Base-by-base conservation (phyloP, 225 moss, liverwort and hornwort species). In the Marchantia paleacea region DNA sequence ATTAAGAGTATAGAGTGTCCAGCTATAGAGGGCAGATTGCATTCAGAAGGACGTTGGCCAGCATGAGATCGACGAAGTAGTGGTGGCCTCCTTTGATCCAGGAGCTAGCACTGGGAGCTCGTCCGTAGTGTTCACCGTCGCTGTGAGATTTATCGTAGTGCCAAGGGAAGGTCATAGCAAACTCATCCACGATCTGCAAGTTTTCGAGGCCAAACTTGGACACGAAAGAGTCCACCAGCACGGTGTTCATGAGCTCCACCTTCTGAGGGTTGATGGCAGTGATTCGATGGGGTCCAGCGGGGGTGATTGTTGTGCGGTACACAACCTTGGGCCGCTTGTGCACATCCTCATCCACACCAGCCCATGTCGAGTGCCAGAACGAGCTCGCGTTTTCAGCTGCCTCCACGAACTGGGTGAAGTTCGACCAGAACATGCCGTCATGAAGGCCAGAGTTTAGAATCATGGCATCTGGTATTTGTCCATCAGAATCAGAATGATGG, bases 361-460 rank as follows among this genome's bases (percentile, higher is more conserved):
- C 63, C 69, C 78, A 78, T 11, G 80, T 75, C 2, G 51, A 55
- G 49, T 57, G 66, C 79, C 73, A 55, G 74, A 79, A 82, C 78
- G 31, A 55, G 63, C n/a, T 69, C 71, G 79, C 81, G 82, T 8
- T 84, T 70, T 80, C 28, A 2, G 81, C 85, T 12, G 85, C 90
- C n/a, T 63, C 58, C 3, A 85, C 77, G 54, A 75, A 82, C 3
- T 74, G 64, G 9, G 73, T 11, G 26, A 78, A 51, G 75, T 83
- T 82, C 49, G 50, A 79, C 83, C 83, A 87, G 57, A 72, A 84
- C 18, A 77, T 48, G 15, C 84, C 87, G 50, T 90, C 87, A 64
- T 87, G 87, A 16, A 90, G 84, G 3, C 90, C 90, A 16, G 87
- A 90, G 81, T 90, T 87, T 79, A 90, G 73, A 76, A 89, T 73